These are phyloP conservation scores for Melocanna baccifera DNA, from an alignment of 176 grass and related monocot genomes.

Conservation along the genomic window DNA sequence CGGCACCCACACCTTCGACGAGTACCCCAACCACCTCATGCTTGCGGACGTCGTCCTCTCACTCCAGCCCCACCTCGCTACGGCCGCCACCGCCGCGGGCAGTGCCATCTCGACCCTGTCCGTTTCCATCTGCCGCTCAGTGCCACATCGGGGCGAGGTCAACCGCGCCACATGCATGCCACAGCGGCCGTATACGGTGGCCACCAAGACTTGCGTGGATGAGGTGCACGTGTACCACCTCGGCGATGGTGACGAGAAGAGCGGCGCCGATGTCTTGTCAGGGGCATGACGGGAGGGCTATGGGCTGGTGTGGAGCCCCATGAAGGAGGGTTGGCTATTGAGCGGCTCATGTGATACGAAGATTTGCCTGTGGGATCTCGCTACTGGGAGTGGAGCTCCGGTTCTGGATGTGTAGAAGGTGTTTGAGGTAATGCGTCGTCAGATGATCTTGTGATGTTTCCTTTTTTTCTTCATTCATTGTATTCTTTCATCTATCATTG, in stretches of 20 bases:
- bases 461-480: neutral
- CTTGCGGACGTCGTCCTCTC: slow-evolving; percentile 54
- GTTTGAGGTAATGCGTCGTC: slow-evolving; percentile 74
- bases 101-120: slow-evolving; percentile 35
- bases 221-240: slow-evolving; percentile 84
- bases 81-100: neutral
- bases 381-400: slow-evolving; percentile 21
- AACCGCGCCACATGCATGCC: slow-evolving; percentile 89
- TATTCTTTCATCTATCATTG: neutral
- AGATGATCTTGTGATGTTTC: neutral
- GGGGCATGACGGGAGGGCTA: slow-evolving; percentile 83
- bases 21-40: slow-evolving; percentile 63
- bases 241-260: slow-evolving; percentile 25
- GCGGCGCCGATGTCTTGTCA: slow-evolving; percentile 56
- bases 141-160: slow-evolving; percentile 72
- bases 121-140: slow-evolving; percentile 48
- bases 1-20: slow-evolving; percentile 78
- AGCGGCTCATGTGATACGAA: slow-evolving; percentile 95
- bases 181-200: slow-evolving; percentile 56
- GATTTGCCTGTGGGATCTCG: slow-evolving; percentile 89
- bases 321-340: slow-evolving; percentile 75
- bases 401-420: slow-evolving; percentile 65
- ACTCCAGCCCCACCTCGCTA: slow-evolving; percentile 42
- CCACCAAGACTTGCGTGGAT: slow-evolving; percentile 70
- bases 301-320: slow-evolving; percentile 70